Percentiles rank a stretch among this genome's conserved stretches.
phyloP scores from a whole-genome alignment of 345 rosid species.

The Hypericum androsaemum region DNA sequence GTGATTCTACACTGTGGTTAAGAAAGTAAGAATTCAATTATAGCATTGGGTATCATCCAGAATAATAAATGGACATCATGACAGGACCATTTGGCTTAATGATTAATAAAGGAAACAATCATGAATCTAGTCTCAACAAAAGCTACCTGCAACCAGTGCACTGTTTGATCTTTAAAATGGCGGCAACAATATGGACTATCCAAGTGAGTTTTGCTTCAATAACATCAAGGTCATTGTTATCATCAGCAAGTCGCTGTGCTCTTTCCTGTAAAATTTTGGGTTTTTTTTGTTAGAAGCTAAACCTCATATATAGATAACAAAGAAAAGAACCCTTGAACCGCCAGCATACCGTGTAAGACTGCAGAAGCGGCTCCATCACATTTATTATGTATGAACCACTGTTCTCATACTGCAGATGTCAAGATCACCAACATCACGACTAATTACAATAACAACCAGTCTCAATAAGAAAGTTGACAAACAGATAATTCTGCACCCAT shows the following conservation, averaged over 20 bases:
- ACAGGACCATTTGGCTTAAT: too few relatives aligned
- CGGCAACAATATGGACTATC: conserved; percentile 93
- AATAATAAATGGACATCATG: too few relatives aligned
- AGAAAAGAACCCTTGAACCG: conserved; percentile 6
- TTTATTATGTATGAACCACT: conserved; percentile 77
- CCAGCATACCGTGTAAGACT: conserved; percentile 67
- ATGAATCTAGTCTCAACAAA: neutral
- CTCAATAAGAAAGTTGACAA: conserved; percentile 2
- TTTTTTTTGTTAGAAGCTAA: conserved; percentile 7
- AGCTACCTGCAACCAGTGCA: conserved; percentile 80
- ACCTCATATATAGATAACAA: neutral
- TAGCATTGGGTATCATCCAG: too few relatives aligned
- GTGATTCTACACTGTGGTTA: conserved; percentile 73
- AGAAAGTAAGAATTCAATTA: too few relatives aligned
- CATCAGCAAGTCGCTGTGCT: conserved; percentile 49
- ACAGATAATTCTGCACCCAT: neutral
- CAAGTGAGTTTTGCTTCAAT: conserved; percentile 95
- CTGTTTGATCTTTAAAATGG: conserved; percentile 82
- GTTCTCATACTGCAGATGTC: conserved; percentile 64
- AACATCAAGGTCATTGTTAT: conserved; percentile 60
- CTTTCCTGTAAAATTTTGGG: conserved; percentile 43
- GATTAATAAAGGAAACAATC: too few relatives aligned
- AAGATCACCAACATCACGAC: neutral
- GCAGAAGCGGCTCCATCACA: conserved; percentile 88
- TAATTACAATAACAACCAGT: conserved; percentile 6